These are phyloP conservation scores for Starmera pachycereana DNA, from an alignment of 805 yeast species.

Conservation along the genomic window DNA sequence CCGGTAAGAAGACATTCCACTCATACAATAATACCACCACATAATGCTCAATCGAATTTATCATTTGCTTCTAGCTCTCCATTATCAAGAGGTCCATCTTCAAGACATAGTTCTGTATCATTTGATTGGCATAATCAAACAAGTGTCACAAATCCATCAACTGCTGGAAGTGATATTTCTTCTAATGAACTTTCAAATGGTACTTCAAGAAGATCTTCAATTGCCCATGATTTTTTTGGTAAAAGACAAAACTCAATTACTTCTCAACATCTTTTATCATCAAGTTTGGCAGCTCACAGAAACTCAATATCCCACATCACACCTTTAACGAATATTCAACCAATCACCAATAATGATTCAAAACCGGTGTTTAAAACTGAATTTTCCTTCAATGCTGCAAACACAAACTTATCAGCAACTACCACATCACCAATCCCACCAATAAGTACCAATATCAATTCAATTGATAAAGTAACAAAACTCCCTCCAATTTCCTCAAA, in stretches of 20 bases:
- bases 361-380: background rate
- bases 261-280: constrained; percentile 13
- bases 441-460: too few relatives aligned
- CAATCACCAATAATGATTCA: background rate
- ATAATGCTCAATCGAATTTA: constrained; percentile 16
- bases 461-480: too few relatives aligned
- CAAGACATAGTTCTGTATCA: constrained; percentile 32
- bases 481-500: too few relatives aligned
- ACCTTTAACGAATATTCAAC: too few relatives aligned
- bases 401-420: background rate
- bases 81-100: constrained; percentile 23
- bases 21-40: constrained; percentile 13
- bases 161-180: constrained; percentile 1
- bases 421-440: too few relatives aligned
- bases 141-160: constrained; percentile 1
- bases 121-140: constrained; percentile 18
- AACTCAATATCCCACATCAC: background rate
- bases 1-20: constrained; percentile 19
- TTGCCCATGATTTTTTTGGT: constrained; percentile 31
- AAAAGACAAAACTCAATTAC: constrained; percentile 13
- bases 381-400: background rate
- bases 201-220: constrained; percentile 29
- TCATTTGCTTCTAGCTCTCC: constrained; percentile 25
- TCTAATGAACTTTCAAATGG: constrained; percentile 18
- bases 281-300: constrained; percentile 6